Evolutionary conservation across 2,329 filamentous ascomycete genomes (phyloP), one percentile per base, ranked within the genome.

Genomic region (Escovopsis sp.): DNA sequence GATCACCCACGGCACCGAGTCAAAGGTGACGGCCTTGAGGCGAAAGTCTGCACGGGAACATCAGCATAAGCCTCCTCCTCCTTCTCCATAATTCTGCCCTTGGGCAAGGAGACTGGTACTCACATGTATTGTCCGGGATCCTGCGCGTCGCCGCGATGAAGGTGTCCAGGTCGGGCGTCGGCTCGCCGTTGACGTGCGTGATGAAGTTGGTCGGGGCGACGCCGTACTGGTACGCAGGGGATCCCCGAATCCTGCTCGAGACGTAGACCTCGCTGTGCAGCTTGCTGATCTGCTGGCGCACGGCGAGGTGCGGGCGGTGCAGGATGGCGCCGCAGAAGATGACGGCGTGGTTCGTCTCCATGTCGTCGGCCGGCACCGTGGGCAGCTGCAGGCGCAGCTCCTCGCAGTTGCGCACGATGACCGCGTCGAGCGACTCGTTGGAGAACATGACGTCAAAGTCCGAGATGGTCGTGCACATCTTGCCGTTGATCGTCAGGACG

Each of bases 1-100:
- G 27, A 92, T 84, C n/a, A 98, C 86, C 86, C 90, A 98, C 4
- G 88, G 88, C 9, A 98, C 86, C 50, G 92, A 93, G 56, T 98
- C 90, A 51, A 98, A 98, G 0, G 90, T 96, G 56, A 96, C 85
- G n/a, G 90, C 85, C 56, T 88, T 87, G 35, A 98, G 68, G 14
- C 90, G 78, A 75, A 98, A 98, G 60, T 98, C 76, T 79, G 38
- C 23, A 8, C n/a, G n/a, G n/a, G n/a, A 14, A 10, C 17, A 36
- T 47, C 41, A 52, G 49, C 16, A 30, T 21, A n/a, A 5, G 19
- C 19, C 19, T 5, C 5, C 5, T 21, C 19, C 19, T 21, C 19
- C 5, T 21, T 21, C 13, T n/a, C 12, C 19, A n/a, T 10, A 2
- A n/a, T n/a, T n/a, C n/a, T n/a, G n/a, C n/a, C 14, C 2, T 27